Evolutionary conservation across 2,329 filamentous ascomycete genomes (phyloP).

Genomic region (Kalaharituber pfeilii): DNA sequence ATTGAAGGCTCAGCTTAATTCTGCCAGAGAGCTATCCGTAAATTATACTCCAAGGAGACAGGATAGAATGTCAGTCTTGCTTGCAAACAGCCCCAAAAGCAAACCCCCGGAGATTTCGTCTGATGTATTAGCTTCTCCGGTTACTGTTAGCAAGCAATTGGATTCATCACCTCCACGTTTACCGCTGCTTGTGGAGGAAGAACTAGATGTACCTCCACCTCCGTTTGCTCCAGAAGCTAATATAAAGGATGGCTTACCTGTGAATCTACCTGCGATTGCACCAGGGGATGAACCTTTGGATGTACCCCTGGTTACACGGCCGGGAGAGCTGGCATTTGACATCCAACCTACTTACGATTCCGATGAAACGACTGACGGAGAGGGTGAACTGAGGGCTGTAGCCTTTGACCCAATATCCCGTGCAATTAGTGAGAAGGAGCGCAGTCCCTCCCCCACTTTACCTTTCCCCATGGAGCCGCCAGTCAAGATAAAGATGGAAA

Average conservation of each 20-base stretch:
- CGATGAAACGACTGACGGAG: slow-evolving; percentile 7
- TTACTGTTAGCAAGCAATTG: background rate
- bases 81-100: background rate
- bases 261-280: background rate
- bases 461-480: background rate
- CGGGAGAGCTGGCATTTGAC: too few species aligned
- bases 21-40: background rate
- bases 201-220: too few species aligned
- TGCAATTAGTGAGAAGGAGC: background rate
- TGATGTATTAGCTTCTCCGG: background rate
- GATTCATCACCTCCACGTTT: background rate
- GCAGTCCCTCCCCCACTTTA: slow-evolving; percentile 2
- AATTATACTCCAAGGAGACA: background rate
- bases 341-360: background rate
- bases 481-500: background rate
- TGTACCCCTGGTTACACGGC: too few species aligned
- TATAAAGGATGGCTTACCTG: too few species aligned
- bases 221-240: background rate
- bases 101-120: background rate
- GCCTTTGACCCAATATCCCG: background rate
- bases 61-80: background rate
- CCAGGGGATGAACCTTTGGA: background rate
- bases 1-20: background rate
- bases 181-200: background rate
- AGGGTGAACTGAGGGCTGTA: slow-evolving; percentile 1